Conservation (phyloP, 371 early-diverging fungal species). For the Paraphysoderma sedebokerense region DNA sequence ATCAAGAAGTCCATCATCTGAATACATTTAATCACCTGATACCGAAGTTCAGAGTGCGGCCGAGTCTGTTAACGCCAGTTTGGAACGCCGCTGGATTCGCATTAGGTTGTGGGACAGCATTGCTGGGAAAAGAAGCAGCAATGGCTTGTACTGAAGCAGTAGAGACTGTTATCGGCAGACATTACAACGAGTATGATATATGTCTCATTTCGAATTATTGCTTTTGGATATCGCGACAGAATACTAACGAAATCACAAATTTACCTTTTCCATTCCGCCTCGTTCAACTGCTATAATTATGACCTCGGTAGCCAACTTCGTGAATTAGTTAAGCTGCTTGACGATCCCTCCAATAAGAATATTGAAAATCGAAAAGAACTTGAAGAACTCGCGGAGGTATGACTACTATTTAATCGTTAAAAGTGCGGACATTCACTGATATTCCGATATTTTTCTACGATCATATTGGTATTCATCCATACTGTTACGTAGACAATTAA, state of each 20-base stretch:
- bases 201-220: no score
- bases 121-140: constrained; percentile 82
- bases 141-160: constrained; percentile 98
- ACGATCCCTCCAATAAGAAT: neutral
- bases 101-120: constrained; percentile 71
- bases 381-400: constrained; percentile 26
- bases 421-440: no score
- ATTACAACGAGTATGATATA: constrained; percentile 87
- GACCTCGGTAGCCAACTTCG: constrained; percentile 40
- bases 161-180: constrained; percentile 90
- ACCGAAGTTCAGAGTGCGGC: constrained; percentile 58
- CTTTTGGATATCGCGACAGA: no score
- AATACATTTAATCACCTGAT: constrained; percentile 57
- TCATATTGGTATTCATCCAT: constrained; percentile 4
- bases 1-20: constrained; percentile 79
- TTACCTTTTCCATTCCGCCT: no score
- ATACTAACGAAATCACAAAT: no score
- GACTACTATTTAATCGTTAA: neutral
- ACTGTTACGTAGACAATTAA: constrained; percentile 34
- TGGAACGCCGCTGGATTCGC: constrained; percentile 79
- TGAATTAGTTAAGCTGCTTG: constrained; percentile 35
- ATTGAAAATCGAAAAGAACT: constrained; percentile 29
- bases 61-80: constrained; percentile 64
- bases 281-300: neutral
- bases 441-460: constrained; percentile 3